These are phyloP conservation scores for Xylaria acuta DNA, from an alignment of 495 filamentous ascomycete species.

Conservation along the genomic window DNA sequence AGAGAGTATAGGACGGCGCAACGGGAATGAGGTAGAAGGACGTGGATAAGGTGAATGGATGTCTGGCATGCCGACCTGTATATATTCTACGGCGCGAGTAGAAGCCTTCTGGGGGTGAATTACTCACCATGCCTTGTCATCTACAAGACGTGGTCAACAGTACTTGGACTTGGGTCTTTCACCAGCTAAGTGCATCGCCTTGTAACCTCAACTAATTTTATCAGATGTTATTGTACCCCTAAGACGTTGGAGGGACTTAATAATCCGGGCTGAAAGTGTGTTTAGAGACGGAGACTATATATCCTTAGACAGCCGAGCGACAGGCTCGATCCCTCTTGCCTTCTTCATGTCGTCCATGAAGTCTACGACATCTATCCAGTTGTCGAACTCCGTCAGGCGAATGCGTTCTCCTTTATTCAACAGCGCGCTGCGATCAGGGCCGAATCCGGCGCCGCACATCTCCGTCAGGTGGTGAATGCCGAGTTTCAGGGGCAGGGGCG, in stretches of 20 bases:
- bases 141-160: background rate
- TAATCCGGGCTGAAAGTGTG: background rate
- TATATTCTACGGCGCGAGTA: too few relatives aligned
- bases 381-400: slow-evolving; percentile 54
- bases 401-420: slow-evolving; percentile 59
- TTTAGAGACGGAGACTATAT: background rate
- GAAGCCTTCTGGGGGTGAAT: background rate
- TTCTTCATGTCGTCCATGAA: slow-evolving; percentile 60
- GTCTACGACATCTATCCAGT: slow-evolving; percentile 65
- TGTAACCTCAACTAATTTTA: background rate
- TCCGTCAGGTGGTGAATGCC: slow-evolving; percentile 67
- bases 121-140: background rate
- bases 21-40: too few relatives aligned
- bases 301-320: background rate
- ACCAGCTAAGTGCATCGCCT: background rate
- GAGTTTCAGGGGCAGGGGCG: slow-evolving; percentile 64
- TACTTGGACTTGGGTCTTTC: background rate
- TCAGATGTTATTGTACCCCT: background rate
- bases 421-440: slow-evolving; percentile 50
- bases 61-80: too few relatives aligned
- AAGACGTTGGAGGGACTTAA: background rate
- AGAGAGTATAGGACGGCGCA: too few relatives aligned
- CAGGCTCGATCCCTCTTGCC: slow-evolving; percentile 2
- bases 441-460: slow-evolving; percentile 64
- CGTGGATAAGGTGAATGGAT: too few relatives aligned